Conservation (phyloP, 2,329 filamentous ascomycete species). For the Bipolaris sorokiniana region DNA sequence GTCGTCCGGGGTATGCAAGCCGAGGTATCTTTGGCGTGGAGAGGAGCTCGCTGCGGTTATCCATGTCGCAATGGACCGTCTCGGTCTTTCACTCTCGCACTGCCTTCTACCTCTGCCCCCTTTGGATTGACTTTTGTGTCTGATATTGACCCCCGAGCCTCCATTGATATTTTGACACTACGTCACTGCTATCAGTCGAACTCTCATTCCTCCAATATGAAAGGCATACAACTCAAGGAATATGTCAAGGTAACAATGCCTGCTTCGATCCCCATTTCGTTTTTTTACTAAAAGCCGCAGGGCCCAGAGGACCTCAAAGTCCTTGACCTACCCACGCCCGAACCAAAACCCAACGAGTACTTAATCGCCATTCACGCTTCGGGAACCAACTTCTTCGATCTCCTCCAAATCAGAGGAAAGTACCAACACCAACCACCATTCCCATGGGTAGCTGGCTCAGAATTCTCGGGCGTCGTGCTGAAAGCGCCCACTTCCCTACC, state of each 20-base stretch:
- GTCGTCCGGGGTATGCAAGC: conserved; percentile 8
- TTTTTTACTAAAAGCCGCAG: conserved; percentile 52
- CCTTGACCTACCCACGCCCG: conserved; percentile 74
- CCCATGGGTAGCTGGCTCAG: conserved; percentile 84
- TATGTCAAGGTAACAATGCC: conserved; percentile 69
- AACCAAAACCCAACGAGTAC: conserved; percentile 75
- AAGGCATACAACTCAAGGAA: conserved; percentile 73
- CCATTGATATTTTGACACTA: not conserved
- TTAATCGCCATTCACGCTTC: conserved; percentile 84
- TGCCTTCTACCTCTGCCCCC: not conserved
- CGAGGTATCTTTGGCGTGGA: conserved; percentile 17
- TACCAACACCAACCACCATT: conserved; percentile 91
- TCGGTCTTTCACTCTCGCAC: not conserved
- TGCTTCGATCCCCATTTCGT: conserved; percentile 9
- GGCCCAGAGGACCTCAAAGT: conserved; percentile 80
- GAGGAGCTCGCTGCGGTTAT: conserved; percentile 3
- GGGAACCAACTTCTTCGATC: conserved; percentile 96
- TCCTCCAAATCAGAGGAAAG: conserved; percentile 92
- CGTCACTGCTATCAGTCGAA: not conserved
- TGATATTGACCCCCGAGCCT: no score
- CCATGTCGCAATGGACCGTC: conserved; percentile 4
- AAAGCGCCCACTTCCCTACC: conserved; percentile 63
- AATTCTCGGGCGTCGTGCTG: conserved; percentile 82
- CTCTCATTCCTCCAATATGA: conserved; percentile 59
- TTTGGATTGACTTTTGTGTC: not conserved